Conservation (phyloP, 257 asterid species). For the Solanum peruvianum region DNA sequence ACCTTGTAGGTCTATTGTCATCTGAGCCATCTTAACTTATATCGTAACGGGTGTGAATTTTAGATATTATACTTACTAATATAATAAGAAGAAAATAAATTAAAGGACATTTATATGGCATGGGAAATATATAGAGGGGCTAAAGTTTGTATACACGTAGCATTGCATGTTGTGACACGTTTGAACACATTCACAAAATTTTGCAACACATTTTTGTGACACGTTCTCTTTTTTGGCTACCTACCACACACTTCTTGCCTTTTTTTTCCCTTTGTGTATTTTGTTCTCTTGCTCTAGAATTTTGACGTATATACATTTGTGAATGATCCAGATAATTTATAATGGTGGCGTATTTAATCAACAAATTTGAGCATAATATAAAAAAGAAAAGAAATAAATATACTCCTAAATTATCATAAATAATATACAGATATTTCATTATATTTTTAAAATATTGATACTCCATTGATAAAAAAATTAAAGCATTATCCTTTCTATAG, state of each 20-base stretch:
- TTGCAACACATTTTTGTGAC: not conserved
- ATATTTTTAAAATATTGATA: fast-evolving
- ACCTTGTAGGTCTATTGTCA: not conserved
- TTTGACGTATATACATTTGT: too few species aligned
- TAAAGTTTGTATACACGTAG: not conserved
- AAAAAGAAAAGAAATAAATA: too few species aligned
- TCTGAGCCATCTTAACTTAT: constrained; percentile 36
- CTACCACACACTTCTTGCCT: not conserved
- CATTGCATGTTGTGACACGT: not conserved
- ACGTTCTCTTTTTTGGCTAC: not conserved
- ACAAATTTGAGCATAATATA: not conserved
- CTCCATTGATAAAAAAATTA: fast-evolving
- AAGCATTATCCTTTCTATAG: fast-evolving
- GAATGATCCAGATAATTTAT: too few species aligned
- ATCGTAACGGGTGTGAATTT: too few species aligned
- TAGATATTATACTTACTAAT: too few species aligned
- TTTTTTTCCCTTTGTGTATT: not conserved
- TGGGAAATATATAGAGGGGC: not conserved
- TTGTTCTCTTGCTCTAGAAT: not conserved
- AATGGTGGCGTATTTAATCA: too few species aligned
- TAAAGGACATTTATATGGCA: not conserved
- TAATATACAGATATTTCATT: fast-evolving
- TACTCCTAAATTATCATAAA: fast-evolving
- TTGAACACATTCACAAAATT: not conserved
- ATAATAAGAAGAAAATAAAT: not conserved